These are phyloP conservation scores for Rhodotorula kratochvilovae DNA, from an alignment of 768 basidiomycete genomes.

Conservation along the genomic window DNA sequence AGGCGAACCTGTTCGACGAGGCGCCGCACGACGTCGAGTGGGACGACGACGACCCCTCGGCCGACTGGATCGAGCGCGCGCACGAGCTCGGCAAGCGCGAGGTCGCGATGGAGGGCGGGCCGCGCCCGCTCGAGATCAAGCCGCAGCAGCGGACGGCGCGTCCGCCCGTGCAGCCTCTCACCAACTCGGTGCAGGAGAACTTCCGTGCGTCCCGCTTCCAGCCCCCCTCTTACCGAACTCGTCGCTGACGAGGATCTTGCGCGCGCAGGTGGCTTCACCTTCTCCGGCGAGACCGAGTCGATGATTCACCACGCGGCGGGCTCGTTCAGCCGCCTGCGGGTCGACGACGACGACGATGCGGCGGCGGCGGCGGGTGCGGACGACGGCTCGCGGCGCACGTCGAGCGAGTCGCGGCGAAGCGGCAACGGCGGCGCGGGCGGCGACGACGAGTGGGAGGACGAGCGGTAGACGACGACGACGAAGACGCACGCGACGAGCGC, in stretches of 20 bases:
- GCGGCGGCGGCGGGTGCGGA: not conserved
- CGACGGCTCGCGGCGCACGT: not conserved
- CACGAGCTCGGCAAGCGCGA: conserved; percentile 9
- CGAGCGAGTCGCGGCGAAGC: not conserved
- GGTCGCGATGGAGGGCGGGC: not conserved
- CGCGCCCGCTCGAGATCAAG: conserved; percentile 32
- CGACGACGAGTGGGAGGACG: conserved; percentile 2
- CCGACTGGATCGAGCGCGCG: conserved; percentile 33
- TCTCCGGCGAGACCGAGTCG: conserved; percentile 32
- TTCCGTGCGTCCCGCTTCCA: conserved; percentile 33
- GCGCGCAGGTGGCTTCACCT: conserved; percentile 38
- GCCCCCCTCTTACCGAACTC: no score
- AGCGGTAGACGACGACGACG: not conserved
- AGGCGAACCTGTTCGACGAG: conserved; percentile 62
- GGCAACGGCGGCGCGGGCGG: no score
- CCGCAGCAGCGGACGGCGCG: not conserved
- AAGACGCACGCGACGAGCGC: no score
- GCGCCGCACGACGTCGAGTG: conserved; percentile 39
- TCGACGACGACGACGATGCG: conserved; percentile 13
- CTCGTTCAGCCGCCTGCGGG: conserved; percentile 12
- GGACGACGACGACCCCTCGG: conserved; percentile 32
- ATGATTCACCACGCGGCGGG: conserved; percentile 32
- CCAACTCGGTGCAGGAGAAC: conserved; percentile 37
- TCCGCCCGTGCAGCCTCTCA: conserved; percentile 18
- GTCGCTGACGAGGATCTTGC: no score